Percentiles rank a stretch among this genome's conserved stretches.
Evolutionary conservation across 139 green algal species (phyloP).

Genomic region (Dunaliella sp.): DNA sequence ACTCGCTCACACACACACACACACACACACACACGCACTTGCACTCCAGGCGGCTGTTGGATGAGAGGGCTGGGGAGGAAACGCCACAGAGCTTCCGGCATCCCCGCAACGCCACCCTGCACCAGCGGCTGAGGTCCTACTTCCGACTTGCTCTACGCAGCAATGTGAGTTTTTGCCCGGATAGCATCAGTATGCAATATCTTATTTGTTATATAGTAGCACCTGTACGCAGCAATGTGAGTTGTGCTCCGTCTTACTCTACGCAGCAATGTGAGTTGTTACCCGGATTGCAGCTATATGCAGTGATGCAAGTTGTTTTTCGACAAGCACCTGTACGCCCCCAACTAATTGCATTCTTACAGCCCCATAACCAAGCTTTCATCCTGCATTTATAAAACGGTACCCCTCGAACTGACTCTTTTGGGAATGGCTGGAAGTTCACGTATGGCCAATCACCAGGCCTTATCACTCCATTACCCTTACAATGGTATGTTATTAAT

Average conservation of each 20-base stretch:
- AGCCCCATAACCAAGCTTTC: too few relatives aligned
- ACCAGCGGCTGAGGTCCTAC: not conserved
- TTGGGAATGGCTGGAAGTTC: too few relatives aligned
- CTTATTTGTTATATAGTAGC: not conserved
- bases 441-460: too few relatives aligned
- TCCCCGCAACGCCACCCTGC: not conserved
- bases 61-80: not conserved
- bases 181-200: too few relatives aligned
- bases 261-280: not conserved
- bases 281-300: not conserved
- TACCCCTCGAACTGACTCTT: too few relatives aligned
- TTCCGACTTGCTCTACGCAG: not conserved
- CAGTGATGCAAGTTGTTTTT: too few relatives aligned
- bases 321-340: too few relatives aligned
- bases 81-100: not conserved
- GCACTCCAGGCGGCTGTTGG: not conserved
- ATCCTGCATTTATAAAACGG: too few relatives aligned
- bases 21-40: not conserved
- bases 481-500: too few relatives aligned
- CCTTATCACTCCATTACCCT: too few relatives aligned
- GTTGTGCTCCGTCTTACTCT: too few relatives aligned
- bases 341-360: too few relatives aligned
- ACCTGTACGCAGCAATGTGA: not conserved
- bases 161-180: not conserved
- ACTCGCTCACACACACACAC: not conserved